Evolutionary conservation across 176 grass and related monocot genomes (phyloP).

Genomic region (Eragrostis curvula): DNA sequence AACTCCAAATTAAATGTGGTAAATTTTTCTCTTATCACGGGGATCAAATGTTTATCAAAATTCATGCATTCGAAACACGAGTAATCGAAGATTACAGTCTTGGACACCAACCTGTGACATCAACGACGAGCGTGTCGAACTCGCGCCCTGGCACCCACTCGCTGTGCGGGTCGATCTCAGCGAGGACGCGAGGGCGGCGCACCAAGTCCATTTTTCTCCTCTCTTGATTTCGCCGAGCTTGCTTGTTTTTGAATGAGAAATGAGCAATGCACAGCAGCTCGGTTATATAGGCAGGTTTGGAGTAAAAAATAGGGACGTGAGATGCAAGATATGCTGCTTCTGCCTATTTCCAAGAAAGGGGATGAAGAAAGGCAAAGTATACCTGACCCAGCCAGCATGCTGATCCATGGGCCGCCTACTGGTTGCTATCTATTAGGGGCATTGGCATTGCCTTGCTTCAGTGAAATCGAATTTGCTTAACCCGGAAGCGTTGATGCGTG

Average conservation of each 20-base stretch:
- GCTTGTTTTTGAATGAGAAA: background rate
- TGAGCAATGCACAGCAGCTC: no score
- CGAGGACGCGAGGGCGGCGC: constrained; percentile 22
- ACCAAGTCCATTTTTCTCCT: constrained; percentile 40
- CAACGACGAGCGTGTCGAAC: constrained; percentile 57
- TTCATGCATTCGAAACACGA: background rate
- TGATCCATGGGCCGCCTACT: background rate
- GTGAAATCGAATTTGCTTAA: background rate
- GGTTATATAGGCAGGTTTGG: constrained; percentile 15
- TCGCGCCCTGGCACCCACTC: constrained; percentile 55
- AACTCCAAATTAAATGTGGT: no score
- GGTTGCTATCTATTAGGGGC: background rate
- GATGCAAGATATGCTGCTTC: constrained; percentile 21
- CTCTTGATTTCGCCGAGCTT: background rate
- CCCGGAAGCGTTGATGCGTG: background rate
- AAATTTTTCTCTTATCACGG: no score
- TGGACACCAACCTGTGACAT: constrained; percentile 45
- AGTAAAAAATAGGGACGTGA: constrained; percentile 4
- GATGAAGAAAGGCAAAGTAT: constrained; percentile 41
- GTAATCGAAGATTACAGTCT: background rate
- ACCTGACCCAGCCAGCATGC: constrained; percentile 26
- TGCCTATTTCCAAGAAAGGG: background rate
- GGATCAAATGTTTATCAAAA: background rate
- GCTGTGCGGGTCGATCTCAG: constrained; percentile 55
- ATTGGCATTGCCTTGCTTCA: constrained; percentile 19